These are phyloP conservation scores for Collariella sp. DNA, from an alignment of 495 filamentous ascomycete genomes.

Conservation along the genomic window DNA sequence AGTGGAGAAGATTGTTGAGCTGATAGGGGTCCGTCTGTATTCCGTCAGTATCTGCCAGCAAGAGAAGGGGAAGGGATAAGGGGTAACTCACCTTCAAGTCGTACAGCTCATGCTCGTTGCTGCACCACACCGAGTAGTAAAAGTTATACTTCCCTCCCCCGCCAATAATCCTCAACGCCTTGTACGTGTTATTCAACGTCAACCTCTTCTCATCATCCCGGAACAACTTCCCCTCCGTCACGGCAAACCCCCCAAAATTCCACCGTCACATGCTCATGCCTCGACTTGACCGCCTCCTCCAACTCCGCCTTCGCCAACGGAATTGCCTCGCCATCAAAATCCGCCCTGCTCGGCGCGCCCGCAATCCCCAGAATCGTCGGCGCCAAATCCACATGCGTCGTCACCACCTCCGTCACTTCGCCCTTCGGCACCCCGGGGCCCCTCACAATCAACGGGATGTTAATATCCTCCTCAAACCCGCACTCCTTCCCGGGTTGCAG, in stretches of 20 bases:
- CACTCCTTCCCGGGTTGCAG: constrained; percentile 63
- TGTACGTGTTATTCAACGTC: constrained; percentile 54
- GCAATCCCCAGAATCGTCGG: constrained; percentile 54
- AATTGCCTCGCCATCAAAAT: constrained; percentile 54
- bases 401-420: constrained; percentile 45
- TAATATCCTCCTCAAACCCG: constrained; percentile 66
- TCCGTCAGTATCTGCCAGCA: background rate
- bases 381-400: constrained; percentile 61
- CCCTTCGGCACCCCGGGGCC: constrained; percentile 48
- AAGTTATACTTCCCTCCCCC: constrained; percentile 45
- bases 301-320: constrained; percentile 34
- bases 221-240: constrained; percentile 41
- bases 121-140: constrained; percentile 61
- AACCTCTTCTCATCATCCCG: constrained; percentile 12
- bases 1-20: constrained; percentile 48
- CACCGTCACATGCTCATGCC: constrained; percentile 58
- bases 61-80: background rate
- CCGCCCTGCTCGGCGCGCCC: constrained; percentile 38
- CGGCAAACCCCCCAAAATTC: constrained; percentile 55
- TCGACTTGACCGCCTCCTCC: constrained; percentile 19
- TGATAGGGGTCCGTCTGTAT: constrained; percentile 51
- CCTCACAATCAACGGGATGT: constrained; percentile 56
- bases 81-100: constrained; percentile 42
- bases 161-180: constrained; percentile 50
- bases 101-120: constrained; percentile 55